Conservation (phyloP, 257 asterid species). For the Forsythia suspensa region DNA sequence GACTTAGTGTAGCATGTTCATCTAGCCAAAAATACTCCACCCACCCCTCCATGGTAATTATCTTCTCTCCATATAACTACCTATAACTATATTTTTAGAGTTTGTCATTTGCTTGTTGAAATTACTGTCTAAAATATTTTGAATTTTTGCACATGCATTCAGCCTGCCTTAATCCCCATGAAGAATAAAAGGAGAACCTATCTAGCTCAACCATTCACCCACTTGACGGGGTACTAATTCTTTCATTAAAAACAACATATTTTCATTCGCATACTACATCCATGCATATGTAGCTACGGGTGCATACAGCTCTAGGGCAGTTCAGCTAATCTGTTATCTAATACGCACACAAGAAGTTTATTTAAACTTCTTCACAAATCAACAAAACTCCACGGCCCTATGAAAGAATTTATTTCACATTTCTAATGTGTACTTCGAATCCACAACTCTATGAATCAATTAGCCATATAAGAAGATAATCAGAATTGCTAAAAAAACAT, state of each 20-base stretch:
- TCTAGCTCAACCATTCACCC: neutral
- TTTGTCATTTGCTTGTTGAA: neutral
- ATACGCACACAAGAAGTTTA: neutral
- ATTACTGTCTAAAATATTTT: neutral
- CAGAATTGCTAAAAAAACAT: constrained; percentile 15
- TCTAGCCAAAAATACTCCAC: neutral
- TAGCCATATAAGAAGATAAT: constrained; percentile 3
- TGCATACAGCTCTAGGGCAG: neutral
- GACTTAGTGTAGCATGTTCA: neutral
- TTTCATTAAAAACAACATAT: neutral
- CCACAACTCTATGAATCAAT: neutral
- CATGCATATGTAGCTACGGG: neutral
- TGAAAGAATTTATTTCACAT: neutral
- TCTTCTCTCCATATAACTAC: neutral
- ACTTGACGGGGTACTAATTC: neutral
- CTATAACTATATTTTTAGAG: neutral
- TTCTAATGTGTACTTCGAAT: constrained; percentile 5
- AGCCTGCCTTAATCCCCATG: neutral
- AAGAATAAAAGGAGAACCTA: neutral
- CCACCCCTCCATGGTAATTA: neutral
- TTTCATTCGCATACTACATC: neutral
- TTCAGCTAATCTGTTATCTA: neutral
- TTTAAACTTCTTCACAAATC: neutral
- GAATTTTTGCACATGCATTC: neutral
- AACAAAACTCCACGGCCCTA: neutral